A percentile compares a stretch with the other conserved stretches of the same genome.
phyloP scores from a whole-genome alignment of 176 grass and related monocot species.

The Luzula sylvatica region DNA sequence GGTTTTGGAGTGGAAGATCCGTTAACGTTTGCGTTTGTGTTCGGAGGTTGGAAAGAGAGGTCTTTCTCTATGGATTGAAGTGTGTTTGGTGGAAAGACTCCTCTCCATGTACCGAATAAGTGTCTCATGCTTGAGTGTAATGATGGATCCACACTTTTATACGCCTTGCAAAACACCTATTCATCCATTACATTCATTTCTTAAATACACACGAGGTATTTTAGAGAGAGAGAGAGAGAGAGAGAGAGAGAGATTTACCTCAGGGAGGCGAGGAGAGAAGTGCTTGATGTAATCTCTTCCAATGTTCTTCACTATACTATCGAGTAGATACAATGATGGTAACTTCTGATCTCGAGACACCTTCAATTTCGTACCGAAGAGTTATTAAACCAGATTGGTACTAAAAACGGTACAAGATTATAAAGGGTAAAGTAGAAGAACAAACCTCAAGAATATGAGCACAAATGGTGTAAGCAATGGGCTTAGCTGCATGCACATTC shows the following conservation, averaged over 20 bases:
- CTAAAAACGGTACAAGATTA: neutral
- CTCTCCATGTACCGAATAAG: constrained; percentile 98
- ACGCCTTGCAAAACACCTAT: constrained; percentile 96
- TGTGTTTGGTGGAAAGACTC: constrained; percentile 61
- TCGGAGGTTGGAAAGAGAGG: constrained; percentile 54
- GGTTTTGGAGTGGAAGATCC: too few species aligned
- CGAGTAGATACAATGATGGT: constrained; percentile 90
- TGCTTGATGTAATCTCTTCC: constrained; percentile 92
- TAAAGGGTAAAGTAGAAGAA: constrained; percentile 7
- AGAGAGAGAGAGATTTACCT: constrained; percentile 37
- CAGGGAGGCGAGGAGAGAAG: constrained; percentile 74
- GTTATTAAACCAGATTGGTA: constrained; percentile 3
- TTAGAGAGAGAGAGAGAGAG: neutral
- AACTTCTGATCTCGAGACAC: constrained; percentile 87
- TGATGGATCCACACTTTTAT: constrained; percentile 75
- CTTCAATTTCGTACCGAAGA: constrained; percentile 24
- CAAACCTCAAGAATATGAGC: constrained; percentile 93
- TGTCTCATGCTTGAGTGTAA: constrained; percentile 94
- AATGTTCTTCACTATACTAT: constrained; percentile 99
- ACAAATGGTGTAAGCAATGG: constrained; percentile 67
- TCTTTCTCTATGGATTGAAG: constrained; percentile 90
- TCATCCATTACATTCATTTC: neutral
- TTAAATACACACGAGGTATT: neutral
- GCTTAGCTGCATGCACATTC: constrained; percentile 77
- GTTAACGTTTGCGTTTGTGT: constrained; percentile 6